Evolutionary conservation across 805 yeast species (phyloP).

Genomic region (Ogataea thermomethanolica): DNA sequence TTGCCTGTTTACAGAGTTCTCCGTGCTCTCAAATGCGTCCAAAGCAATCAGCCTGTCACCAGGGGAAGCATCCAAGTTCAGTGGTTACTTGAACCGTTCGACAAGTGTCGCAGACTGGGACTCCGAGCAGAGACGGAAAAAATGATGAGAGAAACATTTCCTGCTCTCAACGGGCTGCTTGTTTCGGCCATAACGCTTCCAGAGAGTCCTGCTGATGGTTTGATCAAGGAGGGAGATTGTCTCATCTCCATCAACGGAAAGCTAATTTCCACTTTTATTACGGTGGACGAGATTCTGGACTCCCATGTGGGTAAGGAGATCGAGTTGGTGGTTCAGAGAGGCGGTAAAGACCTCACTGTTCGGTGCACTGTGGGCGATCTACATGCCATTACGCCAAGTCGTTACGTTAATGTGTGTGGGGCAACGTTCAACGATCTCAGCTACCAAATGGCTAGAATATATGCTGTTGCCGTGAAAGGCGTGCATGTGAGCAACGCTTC

Average conservation of each 20-base stretch:
- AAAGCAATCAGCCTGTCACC: conserved; percentile 53
- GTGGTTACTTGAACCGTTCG: conserved; percentile 83
- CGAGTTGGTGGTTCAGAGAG: conserved; percentile 63
- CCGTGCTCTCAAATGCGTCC: conserved; percentile 77
- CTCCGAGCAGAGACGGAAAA: conserved; percentile 71
- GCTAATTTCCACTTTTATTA: conserved; percentile 64
- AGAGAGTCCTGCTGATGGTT: conserved; percentile 75
- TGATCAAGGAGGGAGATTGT: conserved; percentile 81
- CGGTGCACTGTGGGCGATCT: conserved; percentile 64
- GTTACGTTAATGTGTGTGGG: conserved; percentile 80
- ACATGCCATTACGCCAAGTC: conserved; percentile 77
- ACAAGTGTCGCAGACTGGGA: conserved; percentile 86
- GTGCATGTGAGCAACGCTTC: conserved; percentile 76
- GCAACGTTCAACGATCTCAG: conserved; percentile 83
- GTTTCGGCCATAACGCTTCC: conserved; percentile 82
- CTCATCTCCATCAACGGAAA: conserved; percentile 68
- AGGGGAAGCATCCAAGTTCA: conserved; percentile 92
- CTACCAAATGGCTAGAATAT: conserved; percentile 84
- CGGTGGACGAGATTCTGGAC: conserved; percentile 82
- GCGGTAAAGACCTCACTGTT: conserved; percentile 56
- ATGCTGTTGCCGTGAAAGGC: conserved; percentile 80
- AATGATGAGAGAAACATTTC: conserved; percentile 62
- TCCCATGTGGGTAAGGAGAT: conserved; percentile 57
- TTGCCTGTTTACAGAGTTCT: conserved; percentile 79
- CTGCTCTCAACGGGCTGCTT: conserved; percentile 71